Conservation (phyloP, 169 alveolate genomes). For the Toxoplasma gondii region DNA sequence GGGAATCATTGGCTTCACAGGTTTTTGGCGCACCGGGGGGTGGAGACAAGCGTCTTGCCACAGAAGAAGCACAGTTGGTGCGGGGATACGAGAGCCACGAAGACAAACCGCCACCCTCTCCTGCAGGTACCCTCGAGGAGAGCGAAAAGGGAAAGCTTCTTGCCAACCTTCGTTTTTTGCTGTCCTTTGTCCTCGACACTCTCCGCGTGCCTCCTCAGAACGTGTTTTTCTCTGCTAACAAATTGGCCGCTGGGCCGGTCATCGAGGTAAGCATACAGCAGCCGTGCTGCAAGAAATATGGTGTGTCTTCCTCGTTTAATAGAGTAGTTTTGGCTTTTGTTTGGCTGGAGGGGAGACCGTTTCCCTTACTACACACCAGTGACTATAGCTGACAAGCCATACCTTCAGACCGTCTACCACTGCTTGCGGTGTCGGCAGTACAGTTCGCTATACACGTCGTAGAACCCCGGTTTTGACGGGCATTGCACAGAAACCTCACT, state of each 20-base stretch:
- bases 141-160: not conserved
- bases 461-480: too few species aligned
- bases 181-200: not conserved
- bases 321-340: not conserved
- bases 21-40: not conserved
- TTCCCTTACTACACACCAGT: not conserved
- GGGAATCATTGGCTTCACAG: not conserved
- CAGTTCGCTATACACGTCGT: too few species aligned
- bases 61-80: not conserved
- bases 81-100: not conserved
- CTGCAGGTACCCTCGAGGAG: not conserved
- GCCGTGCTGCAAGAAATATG: too few species aligned
- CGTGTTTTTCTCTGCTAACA: constrained; percentile 5
- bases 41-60: not conserved
- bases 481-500: too few species aligned
- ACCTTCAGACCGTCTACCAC: not conserved
- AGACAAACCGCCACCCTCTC: not conserved
- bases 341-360: not conserved
- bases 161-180: not conserved
- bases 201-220: constrained; percentile 17
- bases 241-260: constrained; percentile 33
- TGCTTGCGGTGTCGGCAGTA: too few species aligned
- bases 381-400: not conserved
- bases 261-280: not conserved
- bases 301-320: too few species aligned